Percentiles rank a stretch among this genome's conserved stretches.
Conservation (phyloP, 257 asterid genomes). For the Solanum bulbocastanum region DNA sequence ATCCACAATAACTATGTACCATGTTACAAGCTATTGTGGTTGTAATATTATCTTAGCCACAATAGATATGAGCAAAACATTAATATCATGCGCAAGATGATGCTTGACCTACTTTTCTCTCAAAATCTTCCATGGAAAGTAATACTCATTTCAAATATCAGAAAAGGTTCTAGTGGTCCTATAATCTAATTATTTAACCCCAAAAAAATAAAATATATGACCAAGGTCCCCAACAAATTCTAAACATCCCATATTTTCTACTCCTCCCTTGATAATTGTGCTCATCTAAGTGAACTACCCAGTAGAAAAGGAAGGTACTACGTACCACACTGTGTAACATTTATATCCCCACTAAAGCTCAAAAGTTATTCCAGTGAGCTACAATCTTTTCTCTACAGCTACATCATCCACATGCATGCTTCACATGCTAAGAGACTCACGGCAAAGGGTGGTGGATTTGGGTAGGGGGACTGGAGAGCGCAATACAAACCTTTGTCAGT, state of each 20-base stretch:
- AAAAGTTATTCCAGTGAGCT: neutral
- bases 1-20: neutral
- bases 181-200: neutral
- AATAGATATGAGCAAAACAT: neutral
- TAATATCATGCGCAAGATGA: neutral
- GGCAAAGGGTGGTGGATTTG: neutral
- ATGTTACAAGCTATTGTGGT: neutral
- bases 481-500: constrained; percentile 53
- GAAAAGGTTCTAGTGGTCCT: neutral
- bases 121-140: neutral
- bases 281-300: neutral
- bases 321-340: neutral
- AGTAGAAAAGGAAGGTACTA: neutral
- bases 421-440: neutral
- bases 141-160: neutral
- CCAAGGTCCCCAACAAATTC: neutral
- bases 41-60: neutral
- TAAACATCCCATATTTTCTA: neutral
- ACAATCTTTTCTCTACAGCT: neutral
- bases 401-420: neutral
- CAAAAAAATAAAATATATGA: neutral
- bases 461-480: neutral
- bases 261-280: neutral
- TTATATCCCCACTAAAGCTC: neutral
- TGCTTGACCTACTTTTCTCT: neutral